Evolutionary conservation across 2,329 filamentous ascomycete genomes (phyloP).

Genomic region (Aplosporella prunicola): DNA sequence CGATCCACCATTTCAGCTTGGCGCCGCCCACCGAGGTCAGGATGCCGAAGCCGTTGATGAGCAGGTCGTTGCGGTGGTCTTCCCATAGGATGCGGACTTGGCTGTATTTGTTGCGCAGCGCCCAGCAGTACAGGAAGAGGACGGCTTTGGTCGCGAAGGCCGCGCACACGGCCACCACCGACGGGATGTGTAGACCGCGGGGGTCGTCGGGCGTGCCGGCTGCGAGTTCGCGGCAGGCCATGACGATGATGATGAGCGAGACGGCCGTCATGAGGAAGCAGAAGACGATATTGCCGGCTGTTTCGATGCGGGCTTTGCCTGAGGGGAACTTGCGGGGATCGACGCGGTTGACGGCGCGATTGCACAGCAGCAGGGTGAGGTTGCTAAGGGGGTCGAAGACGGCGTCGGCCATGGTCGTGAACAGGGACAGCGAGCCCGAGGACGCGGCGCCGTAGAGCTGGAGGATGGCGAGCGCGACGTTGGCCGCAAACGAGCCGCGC

Average conservation of each 20-base stretch:
- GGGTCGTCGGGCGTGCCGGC: slow-evolving; percentile 37
- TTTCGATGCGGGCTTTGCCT: slow-evolving; percentile 89
- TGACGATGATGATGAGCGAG: slow-evolving; percentile 83
- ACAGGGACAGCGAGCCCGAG: slow-evolving; percentile 85
- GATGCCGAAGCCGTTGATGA: slow-evolving; percentile 91
- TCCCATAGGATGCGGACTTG: slow-evolving; percentile 92
- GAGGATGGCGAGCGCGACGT: slow-evolving; percentile 65
- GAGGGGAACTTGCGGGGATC: slow-evolving; percentile 81
- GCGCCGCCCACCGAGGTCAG: slow-evolving; percentile 83
- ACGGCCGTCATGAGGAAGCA: slow-evolving; percentile 94
- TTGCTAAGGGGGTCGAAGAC: slow-evolving; percentile 91
- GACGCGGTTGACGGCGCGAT: slow-evolving; percentile 79
- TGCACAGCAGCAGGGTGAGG: slow-evolving; percentile 73
- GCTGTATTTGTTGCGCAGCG: slow-evolving; percentile 79
- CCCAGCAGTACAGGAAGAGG: slow-evolving; percentile 88
- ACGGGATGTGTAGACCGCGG: slow-evolving; percentile 67
- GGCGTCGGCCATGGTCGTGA: slow-evolving; percentile 94
- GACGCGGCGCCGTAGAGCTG: slow-evolving; percentile 84
- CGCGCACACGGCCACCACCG: slow-evolving; percentile 72
- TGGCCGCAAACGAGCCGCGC: slow-evolving; percentile 63
- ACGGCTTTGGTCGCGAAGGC: slow-evolving; percentile 77
- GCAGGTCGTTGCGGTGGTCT: slow-evolving; percentile 93
- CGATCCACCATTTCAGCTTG: slow-evolving; percentile 89
- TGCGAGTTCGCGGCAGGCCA: slow-evolving; percentile 64
- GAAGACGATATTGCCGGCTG: slow-evolving; percentile 90